phyloP scores from a whole-genome alignment of 768 basidiomycete species.

The Hemileccinum impolitum region DNA sequence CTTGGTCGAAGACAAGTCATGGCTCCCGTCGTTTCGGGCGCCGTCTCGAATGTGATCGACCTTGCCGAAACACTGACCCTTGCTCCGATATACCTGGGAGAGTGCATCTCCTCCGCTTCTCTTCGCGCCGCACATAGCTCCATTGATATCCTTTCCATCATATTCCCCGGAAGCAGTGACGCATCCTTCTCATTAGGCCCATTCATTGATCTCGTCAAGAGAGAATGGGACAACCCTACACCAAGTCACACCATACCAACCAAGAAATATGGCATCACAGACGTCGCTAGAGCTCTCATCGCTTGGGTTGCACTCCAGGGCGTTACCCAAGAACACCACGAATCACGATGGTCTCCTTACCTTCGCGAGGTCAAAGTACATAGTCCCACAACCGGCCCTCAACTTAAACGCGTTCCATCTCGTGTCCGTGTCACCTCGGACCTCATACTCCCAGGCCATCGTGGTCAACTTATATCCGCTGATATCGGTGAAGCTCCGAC shows the following conservation, averaged over 20 bases:
- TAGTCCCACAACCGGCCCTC: slow-evolving; percentile 36
- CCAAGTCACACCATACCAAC: slow-evolving; percentile 52
- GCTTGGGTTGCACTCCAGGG: slow-evolving; percentile 82
- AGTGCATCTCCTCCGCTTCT: slow-evolving; percentile 74
- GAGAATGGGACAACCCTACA: slow-evolving; percentile 65
- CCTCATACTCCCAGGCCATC: slow-evolving; percentile 59
- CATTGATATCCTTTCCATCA: slow-evolving; percentile 66
- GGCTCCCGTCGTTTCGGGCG: slow-evolving; percentile 53
- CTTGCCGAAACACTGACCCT: slow-evolving; percentile 71
- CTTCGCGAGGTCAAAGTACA: slow-evolving; percentile 66
- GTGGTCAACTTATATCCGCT: slow-evolving; percentile 75
- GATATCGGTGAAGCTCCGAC: slow-evolving; percentile 67
- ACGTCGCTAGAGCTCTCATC: slow-evolving; percentile 66
- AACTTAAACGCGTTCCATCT: slow-evolving; percentile 39
- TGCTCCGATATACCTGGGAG: slow-evolving; percentile 69
- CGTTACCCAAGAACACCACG: slow-evolving; percentile 79
- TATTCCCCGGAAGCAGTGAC: slow-evolving; percentile 74
- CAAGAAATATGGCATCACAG: slow-evolving; percentile 58
- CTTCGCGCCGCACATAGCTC: slow-evolving; percentile 72
- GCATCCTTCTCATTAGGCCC: slow-evolving; percentile 78
- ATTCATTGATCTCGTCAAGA: slow-evolving; percentile 75
- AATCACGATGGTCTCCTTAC: slow-evolving; percentile 62
- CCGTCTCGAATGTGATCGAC: slow-evolving; percentile 58
- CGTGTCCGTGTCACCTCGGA: slow-evolving; percentile 72
- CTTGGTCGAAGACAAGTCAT: slow-evolving; percentile 61